Evolutionary conservation across 2,329 filamentous ascomycete species (phyloP), one percentile per base, ranked within the genome.

Genomic region (Tolypocladium inflatum): DNA sequence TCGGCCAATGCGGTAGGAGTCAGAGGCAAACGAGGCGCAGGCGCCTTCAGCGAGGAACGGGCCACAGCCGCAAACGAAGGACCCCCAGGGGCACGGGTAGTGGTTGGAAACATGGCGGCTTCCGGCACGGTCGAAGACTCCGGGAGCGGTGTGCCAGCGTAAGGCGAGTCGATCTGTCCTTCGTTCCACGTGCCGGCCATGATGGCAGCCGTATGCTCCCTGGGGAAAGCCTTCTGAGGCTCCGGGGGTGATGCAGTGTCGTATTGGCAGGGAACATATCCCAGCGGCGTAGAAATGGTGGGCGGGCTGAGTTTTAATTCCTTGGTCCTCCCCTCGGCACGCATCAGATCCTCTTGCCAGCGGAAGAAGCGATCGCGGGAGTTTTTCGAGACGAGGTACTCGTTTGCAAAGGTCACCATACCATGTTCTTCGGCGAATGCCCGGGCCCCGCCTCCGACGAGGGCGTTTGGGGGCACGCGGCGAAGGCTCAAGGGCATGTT

Each of bases 401-500:
- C 88, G 65, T 91, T 86, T 7, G 85, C 81, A n/a, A 91, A 79
- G 13, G 90, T 78, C 0, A 82, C 76, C 69, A 97, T 84, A 10
- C 89, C 87, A 63, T 91, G 83, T 59, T 93, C 86, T 60, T 83
- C 83, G 0, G 93, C 94, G 72, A 95, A 99, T n/a, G 88, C 83
- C 50, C 83, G 87, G 19, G 94, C 94, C 13, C 94, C 94, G 63
- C 89, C 80, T 39, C 91, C 90, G 13, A 96, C 89, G 2, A 99
- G 81, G 30, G 97, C 84, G 66, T 97, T 97, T 11, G 94, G 94
- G 10, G 95, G 92, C 4, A 99, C 91, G 58, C 94, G 86, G 57
- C 89, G 85, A 55, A 97, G 81, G 9, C 90, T 90, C n/a, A 97
- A 75, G 1, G 89, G 85, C 59, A 85, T 81, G 55, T 83, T 88